Evolutionary conservation across 208 protist species (phyloP).

Genomic region (Herpetomonas tarakana): DNA sequence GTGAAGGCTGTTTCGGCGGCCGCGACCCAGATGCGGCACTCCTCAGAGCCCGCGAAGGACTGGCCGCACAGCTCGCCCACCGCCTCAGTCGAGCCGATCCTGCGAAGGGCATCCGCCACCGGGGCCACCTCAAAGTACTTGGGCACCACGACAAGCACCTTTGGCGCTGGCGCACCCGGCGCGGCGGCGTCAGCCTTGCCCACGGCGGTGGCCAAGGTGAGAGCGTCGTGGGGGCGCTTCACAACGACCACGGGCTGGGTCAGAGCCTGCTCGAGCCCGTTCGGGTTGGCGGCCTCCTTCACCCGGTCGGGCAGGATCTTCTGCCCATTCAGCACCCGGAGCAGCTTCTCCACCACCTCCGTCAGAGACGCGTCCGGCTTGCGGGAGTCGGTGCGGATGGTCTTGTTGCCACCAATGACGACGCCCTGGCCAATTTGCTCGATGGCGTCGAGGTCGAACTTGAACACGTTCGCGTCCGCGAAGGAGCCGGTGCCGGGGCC

Average conservation of each 20-base stretch:
- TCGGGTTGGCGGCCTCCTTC: constrained; percentile 4
- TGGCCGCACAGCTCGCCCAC: constrained; percentile 71
- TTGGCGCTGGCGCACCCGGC: constrained; percentile 9
- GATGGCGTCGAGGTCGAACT: constrained; percentile 85
- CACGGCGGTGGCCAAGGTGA: constrained; percentile 46
- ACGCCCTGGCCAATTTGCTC: constrained; percentile 78
- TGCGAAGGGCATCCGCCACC: constrained; percentile 41
- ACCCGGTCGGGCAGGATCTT: neutral
- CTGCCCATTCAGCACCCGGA: constrained; percentile 32
- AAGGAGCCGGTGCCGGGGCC: constrained; percentile 21
- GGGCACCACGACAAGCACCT: constrained; percentile 82
- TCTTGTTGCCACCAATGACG: constrained; percentile 70
- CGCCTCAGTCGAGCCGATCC: constrained; percentile 14
- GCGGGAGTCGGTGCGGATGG: constrained; percentile 56
- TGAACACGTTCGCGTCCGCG: constrained; percentile 69
- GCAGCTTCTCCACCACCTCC: constrained; percentile 43
- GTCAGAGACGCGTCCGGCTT: constrained; percentile 36
- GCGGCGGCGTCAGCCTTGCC: constrained; percentile 13
- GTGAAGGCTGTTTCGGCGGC: constrained; percentile 73
- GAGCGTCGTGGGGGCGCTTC: constrained; percentile 34
- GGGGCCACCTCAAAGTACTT: constrained; percentile 66
- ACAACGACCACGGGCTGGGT: constrained; percentile 48
- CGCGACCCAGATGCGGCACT: constrained; percentile 69
- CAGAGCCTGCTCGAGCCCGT: constrained; percentile 20
- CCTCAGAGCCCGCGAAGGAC: constrained; percentile 38